These are phyloP conservation scores for Cryptosporidium viatorum DNA, from an alignment of 169 alveolate genomes.

Conservation along the genomic window DNA sequence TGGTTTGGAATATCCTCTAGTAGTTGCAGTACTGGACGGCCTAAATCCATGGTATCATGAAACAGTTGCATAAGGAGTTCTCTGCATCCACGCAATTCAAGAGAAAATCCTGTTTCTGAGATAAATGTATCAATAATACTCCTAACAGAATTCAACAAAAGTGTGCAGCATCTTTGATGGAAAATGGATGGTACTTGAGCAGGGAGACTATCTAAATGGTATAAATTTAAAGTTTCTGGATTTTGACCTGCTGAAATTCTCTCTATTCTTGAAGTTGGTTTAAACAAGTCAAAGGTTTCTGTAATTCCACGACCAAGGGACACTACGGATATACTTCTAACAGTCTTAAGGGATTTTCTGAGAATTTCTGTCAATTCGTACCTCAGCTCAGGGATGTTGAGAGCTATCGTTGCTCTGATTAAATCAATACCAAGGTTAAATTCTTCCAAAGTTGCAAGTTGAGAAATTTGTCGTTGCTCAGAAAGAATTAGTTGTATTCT, in stretches of 20 bases:
- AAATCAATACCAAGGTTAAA: slow-evolving; percentile 39
- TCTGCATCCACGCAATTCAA: slow-evolving; percentile 41
- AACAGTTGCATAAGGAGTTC: slow-evolving; percentile 60
- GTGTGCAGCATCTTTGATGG: slow-evolving; percentile 50
- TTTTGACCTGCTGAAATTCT: slow-evolving; percentile 50
- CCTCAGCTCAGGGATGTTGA: not conserved
- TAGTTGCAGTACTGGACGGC: slow-evolving; percentile 74
- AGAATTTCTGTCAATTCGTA: slow-evolving; percentile 20
- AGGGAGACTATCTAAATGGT: slow-evolving; percentile 55
- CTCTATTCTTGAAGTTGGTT: slow-evolving; percentile 51
- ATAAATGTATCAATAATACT: slow-evolving; percentile 54
- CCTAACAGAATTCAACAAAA: slow-evolving; percentile 45
- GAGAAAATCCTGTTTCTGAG: slow-evolving; percentile 22
- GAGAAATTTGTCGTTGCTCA: slow-evolving; percentile 20
- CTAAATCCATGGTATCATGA: slow-evolving; percentile 70
- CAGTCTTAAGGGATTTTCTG: slow-evolving; percentile 42
- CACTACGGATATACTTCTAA: slow-evolving; percentile 61
- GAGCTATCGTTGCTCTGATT: slow-evolving; percentile 16
- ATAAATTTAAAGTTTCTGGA: slow-evolving; percentile 25
- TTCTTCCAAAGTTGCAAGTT: slow-evolving; percentile 63
- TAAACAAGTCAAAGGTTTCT: slow-evolving; percentile 55
- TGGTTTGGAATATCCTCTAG: slow-evolving; percentile 69
- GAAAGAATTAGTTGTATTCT: slow-evolving; percentile 27
- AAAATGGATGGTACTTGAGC: slow-evolving; percentile 67
- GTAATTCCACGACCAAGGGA: slow-evolving; percentile 73